phyloP scores from a whole-genome alignment of 2,329 filamentous ascomycete species.

The Ceratocystis diversiconidia region DNA sequence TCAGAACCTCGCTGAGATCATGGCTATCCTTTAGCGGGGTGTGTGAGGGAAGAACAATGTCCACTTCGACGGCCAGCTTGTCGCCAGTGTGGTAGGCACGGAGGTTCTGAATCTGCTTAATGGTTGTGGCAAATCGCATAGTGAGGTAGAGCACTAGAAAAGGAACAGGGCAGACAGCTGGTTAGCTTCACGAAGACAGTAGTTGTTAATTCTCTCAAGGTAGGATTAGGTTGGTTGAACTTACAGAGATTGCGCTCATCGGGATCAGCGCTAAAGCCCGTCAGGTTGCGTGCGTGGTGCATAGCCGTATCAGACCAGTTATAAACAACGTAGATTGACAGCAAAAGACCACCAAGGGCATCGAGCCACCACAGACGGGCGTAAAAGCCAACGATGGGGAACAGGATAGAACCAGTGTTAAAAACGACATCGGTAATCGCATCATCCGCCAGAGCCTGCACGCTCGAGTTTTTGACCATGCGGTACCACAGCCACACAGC shows the following conservation, averaged over 20 bases:
- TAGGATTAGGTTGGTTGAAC: constrained; percentile 18
- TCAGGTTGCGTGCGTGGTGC: constrained; percentile 67
- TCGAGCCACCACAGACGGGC: constrained; percentile 73
- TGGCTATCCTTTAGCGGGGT: constrained; percentile 67
- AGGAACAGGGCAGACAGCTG: neutral
- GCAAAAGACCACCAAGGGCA: constrained; percentile 58
- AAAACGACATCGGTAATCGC: constrained; percentile 68
- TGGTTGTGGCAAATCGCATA: constrained; percentile 83
- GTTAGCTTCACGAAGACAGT: neutral
- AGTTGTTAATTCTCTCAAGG: neutral
- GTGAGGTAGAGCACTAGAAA: constrained; percentile 61
- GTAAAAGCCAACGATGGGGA: constrained; percentile 67
- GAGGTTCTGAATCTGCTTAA: constrained; percentile 71
- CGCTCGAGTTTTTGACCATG: constrained; percentile 69
- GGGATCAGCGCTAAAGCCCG: constrained; percentile 61
- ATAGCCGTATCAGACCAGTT: constrained; percentile 64
- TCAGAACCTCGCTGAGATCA: constrained; percentile 61
- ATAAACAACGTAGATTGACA: constrained; percentile 66
- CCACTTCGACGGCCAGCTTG: constrained; percentile 68
- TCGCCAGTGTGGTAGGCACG: constrained; percentile 77
- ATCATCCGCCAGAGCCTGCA: constrained; percentile 56
- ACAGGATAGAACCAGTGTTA: constrained; percentile 78
- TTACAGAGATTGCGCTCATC: constrained; percentile 63
- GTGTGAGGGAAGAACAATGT: constrained; percentile 66
- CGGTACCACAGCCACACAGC: constrained; percentile 80